Base-by-base conservation (phyloP, 176 grass and related monocot species). In the Eleusine indica region DNA sequence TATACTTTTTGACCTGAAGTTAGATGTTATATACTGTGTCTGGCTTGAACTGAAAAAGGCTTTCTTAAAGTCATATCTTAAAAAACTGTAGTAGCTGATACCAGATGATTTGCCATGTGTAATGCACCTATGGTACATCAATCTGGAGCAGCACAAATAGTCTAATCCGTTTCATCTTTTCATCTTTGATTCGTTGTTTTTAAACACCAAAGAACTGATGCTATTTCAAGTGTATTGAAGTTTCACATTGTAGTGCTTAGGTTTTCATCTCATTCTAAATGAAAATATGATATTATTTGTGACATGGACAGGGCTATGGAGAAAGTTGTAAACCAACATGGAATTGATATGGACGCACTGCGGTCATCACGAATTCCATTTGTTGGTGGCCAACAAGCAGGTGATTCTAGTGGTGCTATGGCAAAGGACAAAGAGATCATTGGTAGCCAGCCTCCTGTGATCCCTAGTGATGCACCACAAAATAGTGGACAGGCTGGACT, bases 261-360 rank as follows among this genome's bases (percentile, higher is more conserved):
- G 0, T 57, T 74, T 73, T 79, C 14, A 1, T 53, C 49, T 66
- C 60, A 67, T 60, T 62, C 61, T 73, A 68, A 66, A 83, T 83
- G 10, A 14, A 79, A 74, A 62, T 28, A 66, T 66, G 40, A 39
- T 72, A 58, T 38, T 75, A 68, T 82, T 68, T 73, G 70, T 43
- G 67, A 78, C 32, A 65, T 78, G 3, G 8, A 57, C 87, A 99
- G 96, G 88, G 96, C 96, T 48, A 93, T 99, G 89, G 96, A 99
- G 85, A 99, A 87, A 84, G 96, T 99, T 74, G 90, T 99, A 84
- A 96, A 80, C 75, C 96, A 99, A 87, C 88, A 99, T 81, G 90
- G 91, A 85, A 88, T 99, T 77, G 91, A 99, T 86, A 95, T 99
- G 87, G 88, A 99, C 47, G 86, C 87, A 48, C 70, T 99, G 79